A percentile compares a stretch with the other conserved stretches of the same genome.
Conservation (phyloP, 2,329 filamentous ascomycete species). For the Cytospora schulzeri region DNA sequence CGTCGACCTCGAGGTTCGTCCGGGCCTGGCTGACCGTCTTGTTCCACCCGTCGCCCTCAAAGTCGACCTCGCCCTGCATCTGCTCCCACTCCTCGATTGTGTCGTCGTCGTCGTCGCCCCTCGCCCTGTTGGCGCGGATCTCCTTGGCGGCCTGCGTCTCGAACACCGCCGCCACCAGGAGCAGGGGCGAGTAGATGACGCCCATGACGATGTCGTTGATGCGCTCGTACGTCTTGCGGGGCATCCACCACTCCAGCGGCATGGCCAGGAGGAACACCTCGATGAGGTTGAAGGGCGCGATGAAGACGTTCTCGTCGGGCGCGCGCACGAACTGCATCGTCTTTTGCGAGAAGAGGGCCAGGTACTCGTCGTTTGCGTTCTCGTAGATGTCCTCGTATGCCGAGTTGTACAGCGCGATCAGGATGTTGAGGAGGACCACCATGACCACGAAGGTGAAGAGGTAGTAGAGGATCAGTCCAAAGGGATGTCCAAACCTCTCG, state of each 20-base stretch:
- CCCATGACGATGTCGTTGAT: constrained; percentile 91
- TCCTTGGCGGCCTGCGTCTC: constrained; percentile 67
- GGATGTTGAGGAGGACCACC: constrained; percentile 88
- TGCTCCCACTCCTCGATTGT: constrained; percentile 93
- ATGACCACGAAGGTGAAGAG: constrained; percentile 97
- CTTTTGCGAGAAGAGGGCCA: constrained; percentile 90
- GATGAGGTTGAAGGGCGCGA: constrained; percentile 91
- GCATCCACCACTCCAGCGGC: constrained; percentile 95
- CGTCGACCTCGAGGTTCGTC: constrained; percentile 81
- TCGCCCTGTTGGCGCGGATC: constrained; percentile 72
- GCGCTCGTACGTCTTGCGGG: constrained; percentile 69
- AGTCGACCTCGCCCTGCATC: constrained; percentile 69
- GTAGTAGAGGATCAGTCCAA: constrained; percentile 95
- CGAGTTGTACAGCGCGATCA: constrained; percentile 96
- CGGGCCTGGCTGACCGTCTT: constrained; percentile 76
- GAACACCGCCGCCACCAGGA: constrained; percentile 74
- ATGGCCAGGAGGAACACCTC: constrained; percentile 79
- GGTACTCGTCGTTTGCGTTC: constrained; percentile 92
- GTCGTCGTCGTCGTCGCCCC: constrained; percentile 89
- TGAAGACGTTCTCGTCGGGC: constrained; percentile 97
- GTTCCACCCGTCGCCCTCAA: constrained; percentile 82
- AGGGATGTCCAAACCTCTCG: constrained; percentile 87
- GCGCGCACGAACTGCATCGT: constrained; percentile 97
- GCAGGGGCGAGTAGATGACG: constrained; percentile 78
- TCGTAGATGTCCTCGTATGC: constrained; percentile 94